Base-by-base conservation (phyloP, 2,329 filamentous ascomycete genomes). In the Colletotrichum musicola region DNA sequence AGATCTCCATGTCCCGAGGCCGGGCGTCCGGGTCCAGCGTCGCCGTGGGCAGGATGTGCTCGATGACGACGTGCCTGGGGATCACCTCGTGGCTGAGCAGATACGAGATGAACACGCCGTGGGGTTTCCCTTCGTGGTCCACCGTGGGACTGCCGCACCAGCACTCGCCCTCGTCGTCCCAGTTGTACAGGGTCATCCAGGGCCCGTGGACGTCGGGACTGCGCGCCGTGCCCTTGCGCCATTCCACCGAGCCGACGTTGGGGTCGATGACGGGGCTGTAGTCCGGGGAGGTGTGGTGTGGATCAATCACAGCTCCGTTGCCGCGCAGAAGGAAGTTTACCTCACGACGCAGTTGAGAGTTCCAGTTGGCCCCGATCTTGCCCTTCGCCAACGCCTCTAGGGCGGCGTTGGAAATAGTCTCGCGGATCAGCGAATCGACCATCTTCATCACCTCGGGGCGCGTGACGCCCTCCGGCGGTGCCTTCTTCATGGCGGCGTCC, bases 141-240 rank as follows among this genome's bases (percentile, higher is more conserved):
- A 75, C 71, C 0, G 81, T 80, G 4, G 75, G 76, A 0, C 83
- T 85, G 4, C 91, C 90, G 78, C 95, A 98, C 92, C 94, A 98
- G 79, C 94, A 97, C 70, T 98, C 93, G 20, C 92, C 93, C 40
- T 91, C 86, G 56, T 97, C 93, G 10, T 90, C 83, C 94, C 95
- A 97, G 4, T 83, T 80, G 1, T 80, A 76, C 2, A 97, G 83
- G 1, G 92, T 93, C 0, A 84, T 78, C n/a, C 81, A 74, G 0
- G 86, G 84, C 1, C 84, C 80, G 74, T 73, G 22, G 38, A 56
- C 4, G n/a, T 20, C 38, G 35, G 59, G 59, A 6, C 38, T 54
- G 10, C 59, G 59, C 25, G 20, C 30, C 16, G 59, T 54, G 40
- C 58, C 30, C 56, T 63, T 71, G 35, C 75, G 12, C 61, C 66